Evolutionary conservation across 805 yeast genomes (phyloP), one percentile per base, ranked within the genome.

Genomic region (Pichia ethanolica): DNA sequence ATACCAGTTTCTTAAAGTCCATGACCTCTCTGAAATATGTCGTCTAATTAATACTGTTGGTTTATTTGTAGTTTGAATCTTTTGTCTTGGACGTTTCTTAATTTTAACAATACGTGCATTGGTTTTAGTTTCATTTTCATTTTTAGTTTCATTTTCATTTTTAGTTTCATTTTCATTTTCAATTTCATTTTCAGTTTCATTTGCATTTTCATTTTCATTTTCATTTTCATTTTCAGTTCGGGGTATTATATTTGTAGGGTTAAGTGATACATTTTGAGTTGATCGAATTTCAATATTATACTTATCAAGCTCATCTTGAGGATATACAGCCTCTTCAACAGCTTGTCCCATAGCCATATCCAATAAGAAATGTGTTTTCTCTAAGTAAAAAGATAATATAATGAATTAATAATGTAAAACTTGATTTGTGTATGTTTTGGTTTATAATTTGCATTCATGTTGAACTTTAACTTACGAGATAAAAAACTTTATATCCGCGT

Each of bases 1-100:
- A 63, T 81, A 72, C 82, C 89, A 84, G 68, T 86, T 86, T 58
- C 75, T 55, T 54, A 78, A 63, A n/a, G 90, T 84, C 82, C 86
- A 81, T 7, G 89, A 85, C 67, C 83, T 73, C 61, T 86, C 90
- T 32, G 84, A 74, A 46, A 84, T 80, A 64, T 82, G 89, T 25
- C 67, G 50, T 41, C 69, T 51, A 4, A 66, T 14, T 26, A 46
- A 32, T 5, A 44, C 44, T 4, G 60, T 46, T 3, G 55, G 35
- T 1, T 52, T 53, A 35, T 51, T 55, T 38, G 52, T 44, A 5
- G 52, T 56, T 38, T 59, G 61, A 1, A 65, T 54, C 42, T 56
- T 62, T 34, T 61, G 56, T 25, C 56, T 57, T 4, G 55, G 55
- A 77, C 86, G 46, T 52, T 48, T 51, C 47, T 49, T 51, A 27